Evolutionary conservation across 2,329 filamentous ascomycete species (phyloP).

Genomic region (Metarhizium robertsii): DNA sequence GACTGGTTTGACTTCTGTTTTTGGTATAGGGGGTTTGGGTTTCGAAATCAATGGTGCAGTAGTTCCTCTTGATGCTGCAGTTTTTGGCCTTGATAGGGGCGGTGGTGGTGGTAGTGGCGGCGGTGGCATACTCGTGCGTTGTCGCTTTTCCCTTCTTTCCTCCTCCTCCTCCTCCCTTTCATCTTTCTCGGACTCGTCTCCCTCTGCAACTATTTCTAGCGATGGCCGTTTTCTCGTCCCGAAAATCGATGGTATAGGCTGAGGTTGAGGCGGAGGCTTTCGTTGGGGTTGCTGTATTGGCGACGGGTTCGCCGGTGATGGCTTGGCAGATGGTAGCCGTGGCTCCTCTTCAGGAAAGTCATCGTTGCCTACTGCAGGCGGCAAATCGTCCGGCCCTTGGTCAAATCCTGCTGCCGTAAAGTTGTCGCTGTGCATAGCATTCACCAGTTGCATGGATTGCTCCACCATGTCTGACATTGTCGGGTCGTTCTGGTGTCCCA

Average conservation of each 20-base stretch:
- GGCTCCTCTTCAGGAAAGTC: not conserved
- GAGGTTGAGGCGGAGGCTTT: not conserved
- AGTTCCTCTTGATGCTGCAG: slow-evolving; percentile 15
- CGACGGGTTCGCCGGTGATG: not conserved
- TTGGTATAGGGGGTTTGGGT: not conserved
- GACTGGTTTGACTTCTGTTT: not conserved
- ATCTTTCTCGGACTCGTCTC: slow-evolving; percentile 10
- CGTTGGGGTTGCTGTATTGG: not conserved
- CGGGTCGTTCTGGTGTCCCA: slow-evolving; percentile 19
- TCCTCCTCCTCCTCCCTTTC: slow-evolving; percentile 10
- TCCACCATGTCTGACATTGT: slow-evolving; percentile 24
- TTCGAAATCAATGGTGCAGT: not conserved
- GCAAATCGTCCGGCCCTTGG: slow-evolving; percentile 9
- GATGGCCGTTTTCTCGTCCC: slow-evolving; percentile 2
- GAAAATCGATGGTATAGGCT: not conserved
- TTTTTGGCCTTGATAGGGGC: slow-evolving; percentile 12
- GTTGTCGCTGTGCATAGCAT: slow-evolving; percentile 17
- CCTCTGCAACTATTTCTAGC: slow-evolving; percentile 8
- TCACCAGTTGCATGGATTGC: slow-evolving; percentile 34
- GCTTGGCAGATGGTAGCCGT: not conserved
- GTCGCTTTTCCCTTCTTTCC: slow-evolving; percentile 16
- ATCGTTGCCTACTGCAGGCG: slow-evolving; percentile 10
- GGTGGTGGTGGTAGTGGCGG: slow-evolving; percentile 8
- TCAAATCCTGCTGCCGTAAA: not conserved
- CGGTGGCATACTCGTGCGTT: slow-evolving; percentile 13